phyloP scores from a whole-genome alignment of 768 basidiomycete species.

The Boletus sp. region DNA sequence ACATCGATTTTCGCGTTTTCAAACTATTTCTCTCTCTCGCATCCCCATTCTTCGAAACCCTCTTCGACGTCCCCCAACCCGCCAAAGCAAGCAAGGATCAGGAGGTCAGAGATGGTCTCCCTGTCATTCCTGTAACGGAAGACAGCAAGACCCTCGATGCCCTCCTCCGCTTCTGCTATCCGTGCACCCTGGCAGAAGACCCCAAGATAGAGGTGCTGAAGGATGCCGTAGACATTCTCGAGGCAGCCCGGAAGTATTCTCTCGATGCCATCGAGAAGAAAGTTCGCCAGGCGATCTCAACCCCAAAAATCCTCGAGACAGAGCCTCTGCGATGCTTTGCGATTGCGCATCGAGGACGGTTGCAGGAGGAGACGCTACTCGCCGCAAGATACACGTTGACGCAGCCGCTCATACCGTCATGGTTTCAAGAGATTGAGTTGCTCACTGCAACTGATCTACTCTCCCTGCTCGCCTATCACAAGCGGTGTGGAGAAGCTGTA shows the following conservation, averaged over 20 bases:
- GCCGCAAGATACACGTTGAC: conserved; percentile 32
- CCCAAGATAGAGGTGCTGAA: conserved; percentile 12
- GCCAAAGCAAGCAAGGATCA: conserved; percentile 3
- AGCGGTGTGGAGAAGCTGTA: conserved; percentile 12
- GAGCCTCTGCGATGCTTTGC: conserved; percentile 33
- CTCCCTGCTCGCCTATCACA: conserved; percentile 22
- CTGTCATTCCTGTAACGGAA: conserved; percentile 17
- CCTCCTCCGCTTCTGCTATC: background rate
- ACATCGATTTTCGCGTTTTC: conserved; percentile 29
- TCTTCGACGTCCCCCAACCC: conserved; percentile 33
- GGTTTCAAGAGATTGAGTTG: conserved; percentile 27
- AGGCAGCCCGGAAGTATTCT: conserved; percentile 16
- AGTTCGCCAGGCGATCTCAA: conserved; percentile 16
- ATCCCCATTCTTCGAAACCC: conserved; percentile 31
- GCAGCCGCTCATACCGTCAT: conserved; percentile 23
- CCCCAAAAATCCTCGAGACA: conserved; percentile 17
- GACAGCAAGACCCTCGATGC: conserved; percentile 12
- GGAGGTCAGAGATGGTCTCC: conserved; percentile 10
- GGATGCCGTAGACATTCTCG: conserved; percentile 9
- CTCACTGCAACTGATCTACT: conserved; percentile 29
- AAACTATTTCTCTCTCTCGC: background rate
- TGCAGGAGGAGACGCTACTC: conserved; percentile 23
- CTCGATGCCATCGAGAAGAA: conserved; percentile 16
- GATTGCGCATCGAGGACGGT: conserved; percentile 21
- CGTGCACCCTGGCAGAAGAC: conserved; percentile 23